Evolutionary conservation across 768 basidiomycete species (phyloP), one percentile per base, ranked within the genome.

Genomic region (Crassisporium funariophilum): DNA sequence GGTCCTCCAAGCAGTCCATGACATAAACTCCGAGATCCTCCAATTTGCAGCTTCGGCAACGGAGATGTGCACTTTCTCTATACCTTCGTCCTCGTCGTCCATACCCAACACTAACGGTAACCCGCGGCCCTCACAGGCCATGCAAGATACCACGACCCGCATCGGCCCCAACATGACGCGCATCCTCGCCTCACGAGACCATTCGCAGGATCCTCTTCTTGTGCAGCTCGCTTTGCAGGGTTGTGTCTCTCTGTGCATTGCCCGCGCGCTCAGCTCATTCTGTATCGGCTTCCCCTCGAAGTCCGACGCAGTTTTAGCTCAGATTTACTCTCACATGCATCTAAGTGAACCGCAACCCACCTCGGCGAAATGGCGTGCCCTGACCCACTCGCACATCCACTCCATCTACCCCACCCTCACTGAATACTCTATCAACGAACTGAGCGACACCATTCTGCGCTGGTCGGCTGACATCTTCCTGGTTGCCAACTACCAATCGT

Each of bases 21-120:
- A 90, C 57, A 75, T 90, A 62, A 90, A 90, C 60, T 81, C 84
- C 0, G 87, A 89, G 64, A 84, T 89, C 48, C 74, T 87, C n/a
- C 88, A 88, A 52, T 86, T 87, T 49, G 83, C 87, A 7, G 86
- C 86, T 12, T 78, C 83, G 17, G 86, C 84, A 5, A 83, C 84
- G 12, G 88, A 91, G 64, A 70, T 82, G 33, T 82, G 79, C 54
- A 74, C 75, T 1, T 82, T 84, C 57, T 72, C 66, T 33, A 59
- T 67, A 20, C 70, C 71, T 22, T 58, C 69, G 8, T 59, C 73
- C 13, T 63, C 70, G 10, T 45, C 49, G 23, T n/a, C n/a, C n/a
- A n/a, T n/a, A n/a, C n/a, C n/a, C n/a, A n/a, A n/a, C n/a, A n/a
- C n/a, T n/a, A n/a, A n/a, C n/a, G n/a, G n/a, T n/a, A 58, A 55